Evolutionary conservation across 768 basidiomycete genomes (phyloP).

Genomic region (Russula sp.): DNA sequence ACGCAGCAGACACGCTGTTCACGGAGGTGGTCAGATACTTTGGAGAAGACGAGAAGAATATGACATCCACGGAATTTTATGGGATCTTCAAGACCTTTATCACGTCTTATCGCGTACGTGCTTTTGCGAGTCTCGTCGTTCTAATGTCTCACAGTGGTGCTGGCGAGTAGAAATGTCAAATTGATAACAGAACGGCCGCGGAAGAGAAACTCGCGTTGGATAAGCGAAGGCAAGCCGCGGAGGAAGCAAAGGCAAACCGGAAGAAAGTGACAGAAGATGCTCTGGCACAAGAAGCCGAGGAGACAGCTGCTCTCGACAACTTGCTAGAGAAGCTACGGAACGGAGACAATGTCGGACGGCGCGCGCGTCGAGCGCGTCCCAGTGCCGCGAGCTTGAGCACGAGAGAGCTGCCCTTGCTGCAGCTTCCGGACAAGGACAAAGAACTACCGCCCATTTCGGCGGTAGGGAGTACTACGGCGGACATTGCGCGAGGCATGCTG

Average conservation of each 20-base stretch:
- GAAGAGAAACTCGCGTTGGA: conserved; percentile 69
- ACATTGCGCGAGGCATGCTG: conserved; percentile 72
- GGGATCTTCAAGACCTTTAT: conserved; percentile 97
- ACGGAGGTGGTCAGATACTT: conserved; percentile 85
- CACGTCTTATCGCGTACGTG: conserved; percentile 79
- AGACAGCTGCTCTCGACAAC: conserved; percentile 59
- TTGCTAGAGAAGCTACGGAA: conserved; percentile 68
- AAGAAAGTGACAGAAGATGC: conserved; percentile 47
- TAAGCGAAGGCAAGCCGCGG: conserved; percentile 64
- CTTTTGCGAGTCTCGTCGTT: background rate
- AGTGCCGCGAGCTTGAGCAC: conserved; percentile 37
- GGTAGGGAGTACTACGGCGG: conserved; percentile 47
- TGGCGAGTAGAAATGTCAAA: conserved; percentile 74
- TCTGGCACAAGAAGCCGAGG: conserved; percentile 48
- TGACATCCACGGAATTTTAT: conserved; percentile 90
- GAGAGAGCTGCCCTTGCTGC: conserved; percentile 36
- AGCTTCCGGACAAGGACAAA: conserved; percentile 23
- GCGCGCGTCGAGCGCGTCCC: conserved; percentile 49
- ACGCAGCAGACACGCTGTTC: conserved; percentile 79
- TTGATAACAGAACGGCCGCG: conserved; percentile 68
- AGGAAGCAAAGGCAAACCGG: conserved; percentile 58
- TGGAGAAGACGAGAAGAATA: conserved; percentile 87
- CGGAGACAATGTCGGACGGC: conserved; percentile 62
- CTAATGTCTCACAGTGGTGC: conserved; percentile 5
- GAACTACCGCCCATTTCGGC: conserved; percentile 31